Evolutionary conservation across 495 filamentous ascomycete genomes (phyloP), one percentile per base, ranked within the genome.

Genomic region (Echria macrotheca): DNA sequence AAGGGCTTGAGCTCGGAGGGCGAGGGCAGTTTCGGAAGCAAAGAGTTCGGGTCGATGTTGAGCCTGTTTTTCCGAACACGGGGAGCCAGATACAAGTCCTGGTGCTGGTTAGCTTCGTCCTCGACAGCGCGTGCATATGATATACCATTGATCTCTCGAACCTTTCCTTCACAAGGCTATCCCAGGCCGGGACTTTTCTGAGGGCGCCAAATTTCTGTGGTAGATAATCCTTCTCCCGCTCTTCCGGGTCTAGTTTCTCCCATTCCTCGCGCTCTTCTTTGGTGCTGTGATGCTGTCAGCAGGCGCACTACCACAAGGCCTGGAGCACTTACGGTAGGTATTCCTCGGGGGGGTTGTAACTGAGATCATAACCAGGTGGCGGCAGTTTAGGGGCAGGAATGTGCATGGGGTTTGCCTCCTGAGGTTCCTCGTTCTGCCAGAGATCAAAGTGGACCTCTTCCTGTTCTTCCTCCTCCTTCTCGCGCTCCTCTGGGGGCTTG

Each of bases 331-430:
- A 63, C 19, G 93, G 93, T 9, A 98, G 72, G 63, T 97, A 98
- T 65, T 98, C 93, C 22, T 84, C 77, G 43, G 93, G 93, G n/a
- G 93, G 93, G 68, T 95, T 94, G 62, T 97, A 97, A 59, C 86
- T 91, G 64, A 95, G 75, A 57, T 96, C 93, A 59, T 95, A 96
- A 22, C 89, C 89, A 19, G 93, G 93, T 17, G 94, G 94, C 26
- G 90, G 86, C 14, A 93, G 77, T 63, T 97, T 97, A 2, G 93
- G 93, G 17, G 93, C 94, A n/a, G 94, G 88, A 48, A 97, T 82
- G 55, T 96, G 84, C 93, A 97, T 96, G 9, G 81, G 71, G 61
- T 96, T 88, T 44, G 91, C 86, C n/a, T 83, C 77, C 46, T 84
- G 78, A 26, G 89, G 77, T 46, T 79, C 78, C 67, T 97, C 91